Base-by-base conservation (phyloP, 495 filamentous ascomycete species). In the Aspergillus mulundensis region DNA sequence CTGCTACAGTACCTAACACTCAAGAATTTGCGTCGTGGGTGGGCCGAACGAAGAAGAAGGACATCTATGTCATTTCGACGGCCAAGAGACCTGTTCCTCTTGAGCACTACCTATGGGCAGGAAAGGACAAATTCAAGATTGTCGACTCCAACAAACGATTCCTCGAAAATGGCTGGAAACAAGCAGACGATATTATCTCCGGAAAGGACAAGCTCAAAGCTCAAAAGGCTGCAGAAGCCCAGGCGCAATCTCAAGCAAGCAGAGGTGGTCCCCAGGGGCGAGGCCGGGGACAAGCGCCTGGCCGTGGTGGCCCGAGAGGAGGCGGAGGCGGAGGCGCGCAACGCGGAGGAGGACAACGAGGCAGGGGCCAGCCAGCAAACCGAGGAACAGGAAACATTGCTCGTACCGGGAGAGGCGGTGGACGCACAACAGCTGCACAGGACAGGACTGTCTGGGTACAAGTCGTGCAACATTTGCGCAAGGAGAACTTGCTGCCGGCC, bases 11-110 rank as follows among this genome's bases (percentile, higher is more conserved):
- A 4, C 94, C 94, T 10, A 98, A 98, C 69, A 97, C 94, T 1
- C 81, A 95, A 58, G 94, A 98, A 68, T 98, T 98, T 65, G 95
- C 94, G 18, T 97, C 90, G 6, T 98, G 94, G 94, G 95, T 98
- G 34, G 94, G 94, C 34, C 83, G 94, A 47, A 97, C 95, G 16
- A 98, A 98, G 77, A 91, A 95, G 74, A 96, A 95, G 75, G 89
- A 98, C 67, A 97, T 98, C 50, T 98, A 97, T 68, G 94, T 98
- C 45, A 98, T 98, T 47, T 97, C 94, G 1, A 98, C 94, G 2
- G 86, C 90, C 10, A 98, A 97, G 69, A 83, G 94, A 54, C 94
- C 94, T 6, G 90, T 98, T 15, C 94, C 94, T 0, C 73, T 98
- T 16, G 93, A 98, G 66, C 95, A 98, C 68, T 98, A 89, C 67